Evolutionary conservation across 768 basidiomycete species (phyloP), one percentile per base, ranked within the genome.

Genomic region (Psilocybe subaeruginosa): DNA sequence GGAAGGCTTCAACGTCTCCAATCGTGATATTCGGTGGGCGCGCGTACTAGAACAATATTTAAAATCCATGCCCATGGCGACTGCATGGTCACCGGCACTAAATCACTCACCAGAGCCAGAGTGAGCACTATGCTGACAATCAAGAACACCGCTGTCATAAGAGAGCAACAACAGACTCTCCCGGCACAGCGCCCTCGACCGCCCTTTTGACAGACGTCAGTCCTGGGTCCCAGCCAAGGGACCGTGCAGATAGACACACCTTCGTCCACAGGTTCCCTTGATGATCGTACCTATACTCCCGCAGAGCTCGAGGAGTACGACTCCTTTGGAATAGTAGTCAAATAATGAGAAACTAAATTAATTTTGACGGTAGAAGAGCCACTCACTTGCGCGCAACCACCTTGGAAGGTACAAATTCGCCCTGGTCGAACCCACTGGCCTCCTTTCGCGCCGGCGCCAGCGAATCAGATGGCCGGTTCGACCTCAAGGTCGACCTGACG

Each of bases 131-230:
- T 85, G 75, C 85, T 82, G 56, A 90, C 70, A 53, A 92, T 65
- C 31, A 94, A 68, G 70, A 94, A 85, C 39, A 91, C 57, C 9
- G 77, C 67, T 14, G 85, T 84, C 81, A 93, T 80, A 19, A 93
- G 52, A 11, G 88, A 87, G 74, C 92, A 95, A 67, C 87, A 91
- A 72, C 84, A 89, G 73, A 93, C 89, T 64, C 92, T 75, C 55
- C 88, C 86, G 41, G 85, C 71, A 70, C 87, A 89, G 17, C 85
- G 72, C 30, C 76, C 80, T 59, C 88, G 76, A 56, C 86, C 77
- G 14, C 91, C 90, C 88, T 90, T 23, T 41, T n/a, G 56, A 41
- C 23, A 59, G 35, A 29, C 23, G 31, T 33, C 14, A 43, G 17
- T 17, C 49, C 11, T 17, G 3, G 37, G 16, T 55, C 47, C 29